These are phyloP conservation scores for Lepidium aucheri DNA, from an alignment of 345 rosid species.

Conservation along the genomic window DNA sequence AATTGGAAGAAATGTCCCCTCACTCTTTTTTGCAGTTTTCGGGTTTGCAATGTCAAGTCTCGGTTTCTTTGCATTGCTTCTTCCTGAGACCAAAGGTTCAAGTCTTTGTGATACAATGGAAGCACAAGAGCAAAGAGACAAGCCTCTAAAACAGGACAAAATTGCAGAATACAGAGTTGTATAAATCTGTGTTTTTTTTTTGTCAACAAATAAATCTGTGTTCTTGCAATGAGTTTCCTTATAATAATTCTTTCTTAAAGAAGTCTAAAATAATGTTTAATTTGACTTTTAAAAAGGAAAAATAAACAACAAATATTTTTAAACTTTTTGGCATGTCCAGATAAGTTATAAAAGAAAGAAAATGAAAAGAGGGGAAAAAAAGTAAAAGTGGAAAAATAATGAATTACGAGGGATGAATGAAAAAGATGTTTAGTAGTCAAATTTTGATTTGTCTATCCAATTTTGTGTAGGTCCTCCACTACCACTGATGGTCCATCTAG, in stretches of 20 bases:
- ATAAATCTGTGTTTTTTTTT: neutral
- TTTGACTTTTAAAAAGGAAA: no score
- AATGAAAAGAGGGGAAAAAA: neutral
- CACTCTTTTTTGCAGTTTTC: constrained; percentile 26
- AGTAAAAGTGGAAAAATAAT: neutral
- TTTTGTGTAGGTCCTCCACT: neutral
- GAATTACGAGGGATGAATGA: neutral
- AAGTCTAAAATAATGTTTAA: no score
- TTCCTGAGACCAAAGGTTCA: constrained; percentile 33
- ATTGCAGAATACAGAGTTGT: neutral
- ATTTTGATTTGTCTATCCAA: neutral
- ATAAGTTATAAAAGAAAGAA: no score
- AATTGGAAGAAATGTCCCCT: constrained; percentile 10
- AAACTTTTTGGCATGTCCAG: no score
- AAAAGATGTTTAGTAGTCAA: neutral
- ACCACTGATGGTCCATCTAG: neutral
- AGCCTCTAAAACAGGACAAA: neutral
- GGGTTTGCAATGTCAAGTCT: constrained; percentile 16
- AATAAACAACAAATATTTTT: no score
- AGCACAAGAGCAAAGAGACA: constrained; percentile 28
- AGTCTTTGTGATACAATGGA: constrained; percentile 36
- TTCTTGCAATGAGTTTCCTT: no score
- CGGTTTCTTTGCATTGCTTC: constrained; percentile 21
- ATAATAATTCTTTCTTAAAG: no score
- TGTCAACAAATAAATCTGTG: no score